These are phyloP conservation scores for Rossbeevera mucosa DNA, from an alignment of 768 basidiomycete genomes.

Conservation along the genomic window DNA sequence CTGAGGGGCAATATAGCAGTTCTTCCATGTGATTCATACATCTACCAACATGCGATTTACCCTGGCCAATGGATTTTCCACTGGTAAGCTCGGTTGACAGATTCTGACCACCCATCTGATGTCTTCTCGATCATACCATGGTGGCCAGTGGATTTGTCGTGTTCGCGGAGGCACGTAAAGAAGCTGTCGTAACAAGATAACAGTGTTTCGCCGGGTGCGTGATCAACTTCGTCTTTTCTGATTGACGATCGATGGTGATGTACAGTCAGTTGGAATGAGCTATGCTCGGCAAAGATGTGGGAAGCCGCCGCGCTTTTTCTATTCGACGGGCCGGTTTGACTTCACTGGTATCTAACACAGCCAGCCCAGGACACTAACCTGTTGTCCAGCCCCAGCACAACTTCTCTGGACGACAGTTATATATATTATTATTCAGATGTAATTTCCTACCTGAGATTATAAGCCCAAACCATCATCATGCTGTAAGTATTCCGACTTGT, in stretches of 20 bases:
- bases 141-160: conserved; percentile 27
- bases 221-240: background rate
- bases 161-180: conserved; percentile 25
- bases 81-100: conserved; percentile 21
- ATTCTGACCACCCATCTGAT: background rate
- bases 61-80: conserved; percentile 58
- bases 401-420: background rate
- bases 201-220: conserved; percentile 18
- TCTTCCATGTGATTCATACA: conserved; percentile 36
- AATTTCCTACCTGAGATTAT: background rate
- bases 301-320: conserved; percentile 17
- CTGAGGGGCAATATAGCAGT: conserved; percentile 26
- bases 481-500: background rate
- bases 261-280: conserved; percentile 17
- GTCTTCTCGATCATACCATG: conserved; percentile 19
- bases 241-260: background rate
- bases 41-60: conserved; percentile 47
- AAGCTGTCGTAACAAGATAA: conserved; percentile 17
- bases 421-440: background rate
- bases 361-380: background rate
- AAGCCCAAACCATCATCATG: background rate
- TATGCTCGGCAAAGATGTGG: conserved; percentile 17
- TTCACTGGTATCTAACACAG: background rate
- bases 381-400: background rate
- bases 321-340: conserved; percentile 17